Conservation (phyloP, 257 asterid species). For the Jacaranda mimosifolia region DNA sequence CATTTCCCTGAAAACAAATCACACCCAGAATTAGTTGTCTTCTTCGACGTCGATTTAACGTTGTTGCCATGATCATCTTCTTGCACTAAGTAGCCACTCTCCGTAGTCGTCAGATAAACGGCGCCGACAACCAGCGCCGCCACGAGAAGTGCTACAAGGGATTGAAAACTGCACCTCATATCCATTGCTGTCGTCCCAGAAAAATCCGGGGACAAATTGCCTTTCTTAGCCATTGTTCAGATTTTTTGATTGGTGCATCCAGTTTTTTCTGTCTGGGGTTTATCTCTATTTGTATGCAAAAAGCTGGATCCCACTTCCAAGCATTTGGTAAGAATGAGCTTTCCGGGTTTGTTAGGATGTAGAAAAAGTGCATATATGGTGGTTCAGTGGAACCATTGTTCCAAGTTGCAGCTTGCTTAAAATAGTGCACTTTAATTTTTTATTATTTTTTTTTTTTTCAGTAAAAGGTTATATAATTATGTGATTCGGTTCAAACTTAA, state of each 20-base stretch:
- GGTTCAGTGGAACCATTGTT: constrained; percentile 41
- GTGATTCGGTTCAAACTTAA: no score
- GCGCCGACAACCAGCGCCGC: constrained; percentile 63
- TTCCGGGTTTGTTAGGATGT: constrained; percentile 47
- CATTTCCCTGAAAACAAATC: constrained; percentile 86
- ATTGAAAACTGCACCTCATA: constrained; percentile 64
- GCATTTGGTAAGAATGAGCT: constrained; percentile 56
- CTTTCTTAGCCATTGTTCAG: constrained; percentile 47
- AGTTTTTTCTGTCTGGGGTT: constrained; percentile 24
- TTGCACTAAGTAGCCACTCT: constrained; percentile 52
- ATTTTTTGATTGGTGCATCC: constrained; percentile 26
- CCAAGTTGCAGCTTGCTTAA: constrained; percentile 28
- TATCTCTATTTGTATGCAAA: constrained; percentile 4
- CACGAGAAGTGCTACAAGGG: constrained; percentile 60
- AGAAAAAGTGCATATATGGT: constrained; percentile 37
- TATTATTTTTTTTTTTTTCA: no score
- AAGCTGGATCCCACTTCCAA: background rate
- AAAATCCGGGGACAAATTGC: constrained; percentile 36
- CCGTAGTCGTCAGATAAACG: constrained; percentile 60
- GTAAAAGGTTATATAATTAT: background rate
- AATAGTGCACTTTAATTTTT: no score
- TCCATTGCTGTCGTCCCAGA: constrained; percentile 46
- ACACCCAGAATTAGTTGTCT: constrained; percentile 45
- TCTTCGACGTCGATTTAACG: background rate
- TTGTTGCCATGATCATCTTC: constrained; percentile 19